Evolutionary conservation across 495 filamentous ascomycete species (phyloP).

Genomic region (Penicillium simplicissimum): DNA sequence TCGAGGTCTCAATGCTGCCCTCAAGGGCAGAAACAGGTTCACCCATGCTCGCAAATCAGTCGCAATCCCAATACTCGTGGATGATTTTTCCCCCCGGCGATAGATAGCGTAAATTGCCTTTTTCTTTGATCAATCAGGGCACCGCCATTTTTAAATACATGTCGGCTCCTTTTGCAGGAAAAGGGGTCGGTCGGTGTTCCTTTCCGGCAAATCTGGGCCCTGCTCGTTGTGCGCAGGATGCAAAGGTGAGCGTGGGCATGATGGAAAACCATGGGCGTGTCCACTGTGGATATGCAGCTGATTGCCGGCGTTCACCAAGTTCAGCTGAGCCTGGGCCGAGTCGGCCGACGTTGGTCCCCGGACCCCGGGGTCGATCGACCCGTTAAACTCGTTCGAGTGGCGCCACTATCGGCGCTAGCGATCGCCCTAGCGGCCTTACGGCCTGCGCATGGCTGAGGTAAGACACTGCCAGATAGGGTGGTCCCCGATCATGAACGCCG

Average conservation of each 20-base stretch:
- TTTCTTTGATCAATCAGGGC: neutral
- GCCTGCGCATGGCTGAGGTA: neutral
- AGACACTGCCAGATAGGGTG: neutral
- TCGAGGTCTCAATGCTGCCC: neutral
- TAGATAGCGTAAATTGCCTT: neutral
- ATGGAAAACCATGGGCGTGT: neutral
- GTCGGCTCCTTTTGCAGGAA: neutral
- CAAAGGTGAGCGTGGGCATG: neutral
- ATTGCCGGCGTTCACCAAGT: neutral
- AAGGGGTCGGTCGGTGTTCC: neutral
- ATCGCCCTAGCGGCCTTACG: neutral
- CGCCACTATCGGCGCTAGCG: neutral
- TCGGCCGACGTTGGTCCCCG: neutral
- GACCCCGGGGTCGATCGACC: neutral
- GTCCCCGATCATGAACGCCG: conserved; percentile 2
- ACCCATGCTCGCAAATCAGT: conserved; percentile 4
- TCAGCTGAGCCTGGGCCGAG: neutral
- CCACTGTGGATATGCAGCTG: neutral
- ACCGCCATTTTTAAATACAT: neutral
- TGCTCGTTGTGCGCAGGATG: no score
- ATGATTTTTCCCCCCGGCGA: neutral
- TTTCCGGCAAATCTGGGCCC: neutral
- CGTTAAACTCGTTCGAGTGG: neutral
- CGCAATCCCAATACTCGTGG: neutral
- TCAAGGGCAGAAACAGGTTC: neutral